Percentiles rank a stretch among this genome's conserved stretches.
Evolutionary conservation across 352 stramenopile species (phyloP).

Genomic region (Phytophthora colocasiae): DNA sequence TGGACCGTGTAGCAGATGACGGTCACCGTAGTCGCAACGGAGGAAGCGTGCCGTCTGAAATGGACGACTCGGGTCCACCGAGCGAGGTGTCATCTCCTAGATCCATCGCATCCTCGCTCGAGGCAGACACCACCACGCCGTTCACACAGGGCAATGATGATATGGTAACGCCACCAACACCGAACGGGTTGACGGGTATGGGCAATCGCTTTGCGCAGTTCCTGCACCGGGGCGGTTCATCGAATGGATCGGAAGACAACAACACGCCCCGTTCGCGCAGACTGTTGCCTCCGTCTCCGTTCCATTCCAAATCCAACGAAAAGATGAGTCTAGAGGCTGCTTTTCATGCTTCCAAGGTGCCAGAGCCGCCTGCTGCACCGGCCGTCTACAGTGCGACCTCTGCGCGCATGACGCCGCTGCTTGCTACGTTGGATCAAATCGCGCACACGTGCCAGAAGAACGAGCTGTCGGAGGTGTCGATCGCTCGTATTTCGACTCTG

Average conservation of each 20-base stretch:
- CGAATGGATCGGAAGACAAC: constrained; percentile 18
- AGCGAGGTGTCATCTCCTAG: constrained; percentile 37
- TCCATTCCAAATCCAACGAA: constrained; percentile 33
- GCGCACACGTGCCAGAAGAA: constrained; percentile 58
- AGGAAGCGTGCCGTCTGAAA: constrained; percentile 28
- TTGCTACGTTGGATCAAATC: constrained; percentile 59
- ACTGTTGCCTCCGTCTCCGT: constrained; percentile 29
- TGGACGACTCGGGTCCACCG: constrained; percentile 25
- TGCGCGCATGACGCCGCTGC: constrained; percentile 50
- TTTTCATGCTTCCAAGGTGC: constrained; percentile 32
- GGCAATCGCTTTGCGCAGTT: constrained; percentile 46
- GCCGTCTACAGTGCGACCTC: constrained; percentile 26
- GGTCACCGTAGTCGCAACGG: constrained; percentile 35
- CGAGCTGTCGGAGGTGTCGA: constrained; percentile 69
- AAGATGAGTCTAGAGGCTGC: constrained; percentile 34
- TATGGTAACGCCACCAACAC: constrained; percentile 3
- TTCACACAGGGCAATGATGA: constrained; percentile 34
- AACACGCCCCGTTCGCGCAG: constrained; percentile 23
- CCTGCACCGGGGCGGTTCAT: constrained; percentile 31
- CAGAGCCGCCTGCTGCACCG: constrained; percentile 12
- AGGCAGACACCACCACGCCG: constrained; percentile 26
- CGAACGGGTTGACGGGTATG: constrained; percentile 23
- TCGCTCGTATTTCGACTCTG: constrained; percentile 72
- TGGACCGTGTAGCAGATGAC: constrained; percentile 45
- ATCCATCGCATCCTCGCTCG: constrained; percentile 32